phyloP scores from a whole-genome alignment of 805 yeast genomes.

The Allodekkera sacchari region DNA sequence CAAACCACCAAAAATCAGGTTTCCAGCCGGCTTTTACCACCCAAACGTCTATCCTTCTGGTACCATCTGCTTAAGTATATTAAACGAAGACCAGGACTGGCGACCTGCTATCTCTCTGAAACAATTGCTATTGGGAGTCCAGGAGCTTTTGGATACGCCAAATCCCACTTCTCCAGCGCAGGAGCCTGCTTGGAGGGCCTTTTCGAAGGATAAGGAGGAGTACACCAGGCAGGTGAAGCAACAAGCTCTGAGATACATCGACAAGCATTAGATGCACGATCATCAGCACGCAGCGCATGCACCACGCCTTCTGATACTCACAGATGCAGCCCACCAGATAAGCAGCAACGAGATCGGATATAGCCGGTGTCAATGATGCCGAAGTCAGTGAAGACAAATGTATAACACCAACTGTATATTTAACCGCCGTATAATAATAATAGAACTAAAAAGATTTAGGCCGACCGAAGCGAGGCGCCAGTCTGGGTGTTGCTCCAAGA shows the following conservation, averaged over 20 bases:
- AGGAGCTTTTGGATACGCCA: slow-evolving; percentile 82
- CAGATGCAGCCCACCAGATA: too few species aligned
- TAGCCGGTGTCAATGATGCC: too few species aligned
- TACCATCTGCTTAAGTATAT: slow-evolving; percentile 83
- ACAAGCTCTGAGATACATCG: slow-evolving; percentile 69
- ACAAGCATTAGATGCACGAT: slow-evolving; percentile 17
- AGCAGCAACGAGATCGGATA: too few species aligned
- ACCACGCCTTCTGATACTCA: too few species aligned
- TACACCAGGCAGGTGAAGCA: slow-evolving; percentile 74
- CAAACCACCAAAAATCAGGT: slow-evolving; percentile 90
- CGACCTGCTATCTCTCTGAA: slow-evolving; percentile 91
- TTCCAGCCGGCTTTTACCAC: slow-evolving; percentile 87
- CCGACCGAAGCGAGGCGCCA: too few species aligned
- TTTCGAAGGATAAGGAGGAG: slow-evolving; percentile 52
- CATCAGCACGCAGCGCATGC: too few species aligned
- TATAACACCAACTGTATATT: too few species aligned
- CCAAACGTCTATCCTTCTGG: slow-evolving; percentile 98
- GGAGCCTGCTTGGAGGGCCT: slow-evolving; percentile 92
- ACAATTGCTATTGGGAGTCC: slow-evolving; percentile 86
- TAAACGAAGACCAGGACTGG: slow-evolving; percentile 97
- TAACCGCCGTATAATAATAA: too few species aligned
- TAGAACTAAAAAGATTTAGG: too few species aligned
- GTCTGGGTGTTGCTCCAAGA: too few species aligned
- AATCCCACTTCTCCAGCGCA: slow-evolving; percentile 97
- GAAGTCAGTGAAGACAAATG: too few species aligned